Evolutionary conservation across 1,284 basidiomycete genomes (phyloP), one percentile per base, ranked within the genome.

Genomic region (Ustilago loliicola): DNA sequence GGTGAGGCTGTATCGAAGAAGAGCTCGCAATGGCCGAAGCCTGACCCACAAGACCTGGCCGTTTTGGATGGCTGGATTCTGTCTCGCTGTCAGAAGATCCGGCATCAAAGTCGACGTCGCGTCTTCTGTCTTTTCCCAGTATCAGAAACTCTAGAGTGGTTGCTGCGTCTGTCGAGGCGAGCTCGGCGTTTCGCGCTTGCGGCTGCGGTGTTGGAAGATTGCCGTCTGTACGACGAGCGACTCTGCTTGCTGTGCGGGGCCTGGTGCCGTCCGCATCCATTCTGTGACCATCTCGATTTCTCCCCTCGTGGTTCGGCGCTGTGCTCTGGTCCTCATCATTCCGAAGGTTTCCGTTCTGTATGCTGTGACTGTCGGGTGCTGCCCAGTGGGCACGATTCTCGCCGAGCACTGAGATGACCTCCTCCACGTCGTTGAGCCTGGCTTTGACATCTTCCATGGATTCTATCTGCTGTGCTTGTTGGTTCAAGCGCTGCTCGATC

Each of bases 121-220:
- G 74, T 50, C 74, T 54, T 21, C 74, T 64, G 36, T 77, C 74
- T 42, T 77, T 77, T 27, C 74, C 74, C 2, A 77, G 56, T 10
- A 70, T 72, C 13, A 77, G 61, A 34, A 77, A 77, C 53, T 77
- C 74, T 27, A 77, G 62, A 3, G 74, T 72, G 9, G 74, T 77
- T 23, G 74, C 74, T 34, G 66, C 74, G 40, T 77, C 74, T 13
- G 66, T 72, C 23, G 69, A 72, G 13, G 70, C 74, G 11, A 77
- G 66, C 45, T 77, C 69, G 1, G 69, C 74, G 25, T 77, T 77
- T 4, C 62, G 65, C 23, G 51, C 62, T 36, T 63, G 62, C 29
- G 50, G 54, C 17, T 61, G 65, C 32, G 34, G 38, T 5, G 52
- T 47, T 21, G 65, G 53, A 21, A 63, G 42, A 17, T 27, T 53